phyloP scores from a whole-genome alignment of 108 stramenopile species.

The Phaeodactylum tricornutum region DNA sequence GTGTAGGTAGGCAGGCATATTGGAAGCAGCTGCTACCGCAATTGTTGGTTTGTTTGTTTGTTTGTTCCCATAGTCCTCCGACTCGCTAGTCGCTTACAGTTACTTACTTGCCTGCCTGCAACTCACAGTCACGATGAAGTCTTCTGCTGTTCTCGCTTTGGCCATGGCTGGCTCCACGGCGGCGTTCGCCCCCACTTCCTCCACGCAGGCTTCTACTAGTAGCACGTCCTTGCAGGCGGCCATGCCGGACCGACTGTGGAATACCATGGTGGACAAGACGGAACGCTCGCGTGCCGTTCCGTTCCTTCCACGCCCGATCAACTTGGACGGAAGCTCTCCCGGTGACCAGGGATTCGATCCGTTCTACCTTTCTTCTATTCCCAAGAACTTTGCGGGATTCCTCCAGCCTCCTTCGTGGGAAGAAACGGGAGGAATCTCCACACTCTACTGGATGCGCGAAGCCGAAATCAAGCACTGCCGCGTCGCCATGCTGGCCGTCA shows the following conservation, averaged over 20 bases:
- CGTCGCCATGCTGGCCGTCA: conserved; percentile 79
- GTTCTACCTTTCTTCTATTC: conserved; percentile 81
- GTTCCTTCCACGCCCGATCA: conserved; percentile 76
- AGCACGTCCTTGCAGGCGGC: conserved; percentile 42
- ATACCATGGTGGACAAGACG: conserved; percentile 81
- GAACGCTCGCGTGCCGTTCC: conserved; percentile 65
- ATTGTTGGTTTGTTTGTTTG: too few relatives aligned
- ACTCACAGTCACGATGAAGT: conserved; percentile 51
- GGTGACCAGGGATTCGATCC: conserved; percentile 95
- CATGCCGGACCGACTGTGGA: conserved; percentile 80
- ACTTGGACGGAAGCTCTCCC: conserved; percentile 79
- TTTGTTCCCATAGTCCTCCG: too few relatives aligned
- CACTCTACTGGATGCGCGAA: conserved; percentile 89
- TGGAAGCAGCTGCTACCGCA: too few relatives aligned
- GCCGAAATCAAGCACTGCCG: conserved; percentile 87
- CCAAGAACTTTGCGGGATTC: conserved; percentile 88
- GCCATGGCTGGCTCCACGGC: conserved; percentile 64
- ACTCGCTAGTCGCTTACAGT: too few relatives aligned
- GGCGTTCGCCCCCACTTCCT: conserved; percentile 63
- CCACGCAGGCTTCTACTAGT: conserved; percentile 14
- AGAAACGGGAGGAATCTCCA: conserved; percentile 60
- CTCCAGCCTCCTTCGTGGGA: conserved; percentile 87
- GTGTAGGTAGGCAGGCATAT: too few relatives aligned
- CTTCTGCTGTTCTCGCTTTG: conserved; percentile 44
- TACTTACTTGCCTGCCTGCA: too few relatives aligned